Evolutionary conservation across 2,329 filamentous ascomycete genomes (phyloP).

Genomic region (Microsporum audouinii): DNA sequence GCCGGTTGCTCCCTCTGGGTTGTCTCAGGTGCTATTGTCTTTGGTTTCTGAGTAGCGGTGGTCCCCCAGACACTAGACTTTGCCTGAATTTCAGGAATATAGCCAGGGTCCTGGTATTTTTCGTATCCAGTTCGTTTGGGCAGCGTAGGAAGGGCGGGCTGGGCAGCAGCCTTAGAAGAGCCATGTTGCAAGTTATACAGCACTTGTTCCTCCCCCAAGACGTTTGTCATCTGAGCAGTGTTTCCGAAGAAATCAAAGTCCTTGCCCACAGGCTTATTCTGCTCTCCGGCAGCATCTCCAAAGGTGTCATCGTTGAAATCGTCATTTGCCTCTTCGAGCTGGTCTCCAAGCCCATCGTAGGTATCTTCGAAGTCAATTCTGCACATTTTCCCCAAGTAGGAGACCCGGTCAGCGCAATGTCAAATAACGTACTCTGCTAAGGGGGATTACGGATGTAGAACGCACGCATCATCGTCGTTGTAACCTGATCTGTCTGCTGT

Average conservation of each 20-base stretch:
- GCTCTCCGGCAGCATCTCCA: slow-evolving; percentile 41
- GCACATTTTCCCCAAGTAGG: not conserved
- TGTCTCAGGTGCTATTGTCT: slow-evolving; percentile 16
- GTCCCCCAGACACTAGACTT: slow-evolving; percentile 90
- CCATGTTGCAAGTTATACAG: slow-evolving; percentile 65
- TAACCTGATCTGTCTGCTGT: slow-evolving; percentile 34
- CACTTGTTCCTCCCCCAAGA: slow-evolving; percentile 81
- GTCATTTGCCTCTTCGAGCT: slow-evolving; percentile 84
- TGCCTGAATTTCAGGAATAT: slow-evolving; percentile 79
- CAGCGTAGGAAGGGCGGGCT: slow-evolving; percentile 32
- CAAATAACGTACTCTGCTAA: not conserved
- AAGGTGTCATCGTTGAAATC: slow-evolving; percentile 97
- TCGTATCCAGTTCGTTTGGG: slow-evolving; percentile 77
- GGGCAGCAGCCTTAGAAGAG: slow-evolving; percentile 19
- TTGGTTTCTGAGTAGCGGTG: slow-evolving; percentile 44
- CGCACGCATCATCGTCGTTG: slow-evolving; percentile 47
- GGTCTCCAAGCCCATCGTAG: slow-evolving; percentile 86
- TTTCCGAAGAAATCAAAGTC: slow-evolving; percentile 97
- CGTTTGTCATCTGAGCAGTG: slow-evolving; percentile 75
- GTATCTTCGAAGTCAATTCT: slow-evolving; percentile 90
- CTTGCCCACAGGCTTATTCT: slow-evolving; percentile 56
- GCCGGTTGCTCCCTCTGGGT: slow-evolving; percentile 6
- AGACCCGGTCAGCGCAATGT: not conserved
- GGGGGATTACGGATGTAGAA: slow-evolving; percentile 6
- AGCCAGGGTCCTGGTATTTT: slow-evolving; percentile 73